Percentiles rank a stretch among this genome's conserved stretches.
phyloP scores from a whole-genome alignment of 495 filamentous ascomycete genomes.

The Aspergillus asperescens region DNA sequence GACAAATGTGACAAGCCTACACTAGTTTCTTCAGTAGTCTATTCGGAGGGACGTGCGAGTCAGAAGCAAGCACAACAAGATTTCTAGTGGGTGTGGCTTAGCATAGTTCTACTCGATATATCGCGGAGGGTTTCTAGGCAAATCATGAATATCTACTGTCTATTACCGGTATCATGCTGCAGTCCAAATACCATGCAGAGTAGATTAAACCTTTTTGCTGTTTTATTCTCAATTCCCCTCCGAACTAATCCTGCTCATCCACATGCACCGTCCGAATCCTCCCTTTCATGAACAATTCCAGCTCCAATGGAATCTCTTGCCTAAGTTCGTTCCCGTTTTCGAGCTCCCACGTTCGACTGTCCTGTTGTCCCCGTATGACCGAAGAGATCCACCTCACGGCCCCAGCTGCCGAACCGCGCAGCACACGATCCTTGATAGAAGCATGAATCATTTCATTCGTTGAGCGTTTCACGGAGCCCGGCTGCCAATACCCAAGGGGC shows the following conservation, averaged over 20 bases:
- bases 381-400: constrained; percentile 9
- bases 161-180: too few relatives aligned
- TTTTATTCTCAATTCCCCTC: too few relatives aligned
- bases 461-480: not conserved
- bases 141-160: too few relatives aligned
- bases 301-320: not conserved
- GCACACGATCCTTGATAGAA: constrained; percentile 22
- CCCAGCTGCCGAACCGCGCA: not conserved
- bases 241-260: constrained; percentile 3
- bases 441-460: constrained; percentile 27
- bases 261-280: constrained; percentile 13
- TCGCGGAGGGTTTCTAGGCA: too few relatives aligned
- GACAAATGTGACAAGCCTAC: too few relatives aligned
- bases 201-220: too few relatives aligned
- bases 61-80: constrained; percentile 2
- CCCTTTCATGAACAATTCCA: constrained; percentile 11
- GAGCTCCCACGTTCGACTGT: not conserved
- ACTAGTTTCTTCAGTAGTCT: too few relatives aligned
- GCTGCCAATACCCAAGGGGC: constrained; percentile 15
- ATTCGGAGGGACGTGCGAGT: too few relatives aligned
- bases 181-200: too few relatives aligned
- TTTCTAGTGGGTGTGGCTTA: not conserved
- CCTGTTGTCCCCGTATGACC: not conserved
- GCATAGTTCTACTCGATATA: not conserved
- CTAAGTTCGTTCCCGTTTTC: not conserved